These are phyloP conservation scores for Curvularia lunata DNA, from an alignment of 2,329 filamentous ascomycete species.

Conservation along the genomic window DNA sequence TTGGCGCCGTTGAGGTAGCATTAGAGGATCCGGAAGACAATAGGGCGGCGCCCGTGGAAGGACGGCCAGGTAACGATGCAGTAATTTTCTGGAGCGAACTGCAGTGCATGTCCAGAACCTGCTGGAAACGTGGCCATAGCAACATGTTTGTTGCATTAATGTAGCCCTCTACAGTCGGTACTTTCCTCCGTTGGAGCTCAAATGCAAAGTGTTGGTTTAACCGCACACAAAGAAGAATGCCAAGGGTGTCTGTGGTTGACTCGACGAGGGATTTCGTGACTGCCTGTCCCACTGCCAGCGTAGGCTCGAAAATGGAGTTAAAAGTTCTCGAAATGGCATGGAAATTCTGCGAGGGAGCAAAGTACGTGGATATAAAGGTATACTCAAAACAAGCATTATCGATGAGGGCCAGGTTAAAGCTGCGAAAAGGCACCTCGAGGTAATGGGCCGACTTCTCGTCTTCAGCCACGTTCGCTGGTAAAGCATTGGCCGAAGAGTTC, in stretches of 20 bases:
- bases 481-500: conserved; percentile 72
- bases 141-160: conserved; percentile 96
- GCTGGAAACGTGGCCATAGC: conserved; percentile 93
- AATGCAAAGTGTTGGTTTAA: conserved; percentile 95
- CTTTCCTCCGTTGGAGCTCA: conserved; percentile 86
- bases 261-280: conserved; percentile 79
- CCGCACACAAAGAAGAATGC: conserved; percentile 87
- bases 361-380: conserved; percentile 89
- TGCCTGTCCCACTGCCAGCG: conserved; percentile 79
- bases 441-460: conserved; percentile 87
- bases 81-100: conserved; percentile 76
- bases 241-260: conserved; percentile 81
- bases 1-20: conserved; percentile 77
- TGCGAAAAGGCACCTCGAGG: conserved; percentile 87
- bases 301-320: conserved; percentile 85
- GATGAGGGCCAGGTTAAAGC: conserved; percentile 91
- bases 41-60: conserved; percentile 44
- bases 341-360: conserved; percentile 77
- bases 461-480: conserved; percentile 89
- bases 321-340: conserved; percentile 83
- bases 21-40: conserved; percentile 51
- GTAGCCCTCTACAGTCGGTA: conserved; percentile 87
- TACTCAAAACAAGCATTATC: conserved; percentile 97
- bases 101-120: conserved; percentile 90
- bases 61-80: conserved; percentile 48